Evolutionary conservation across 768 basidiomycete genomes (phyloP).

Genomic region (Fibroporia radiculosa): DNA sequence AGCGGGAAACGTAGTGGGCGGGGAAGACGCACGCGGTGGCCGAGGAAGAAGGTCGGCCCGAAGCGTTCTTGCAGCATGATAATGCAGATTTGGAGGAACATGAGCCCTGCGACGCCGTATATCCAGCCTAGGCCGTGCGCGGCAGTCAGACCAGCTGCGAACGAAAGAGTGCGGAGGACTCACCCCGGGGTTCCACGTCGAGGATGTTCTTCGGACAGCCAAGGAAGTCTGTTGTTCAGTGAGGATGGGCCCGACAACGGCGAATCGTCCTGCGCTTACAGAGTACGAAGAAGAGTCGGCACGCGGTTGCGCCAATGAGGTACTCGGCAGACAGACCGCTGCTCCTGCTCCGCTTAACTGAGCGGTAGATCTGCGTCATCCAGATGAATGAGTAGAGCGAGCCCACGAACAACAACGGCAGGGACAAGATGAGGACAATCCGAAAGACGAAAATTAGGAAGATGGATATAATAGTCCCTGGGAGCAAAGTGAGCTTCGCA

Average conservation of each 20-base stretch:
- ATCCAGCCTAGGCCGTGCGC: slow-evolving; percentile 46
- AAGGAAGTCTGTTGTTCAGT: slow-evolving; percentile 56
- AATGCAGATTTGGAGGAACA: slow-evolving; percentile 53
- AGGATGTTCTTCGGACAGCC: slow-evolving; percentile 81
- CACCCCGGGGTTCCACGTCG: slow-evolving; percentile 69
- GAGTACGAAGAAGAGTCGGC: slow-evolving; percentile 60
- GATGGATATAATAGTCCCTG: slow-evolving; percentile 63
- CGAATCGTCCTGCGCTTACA: slow-evolving; percentile 46
- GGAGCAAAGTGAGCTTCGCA: background rate
- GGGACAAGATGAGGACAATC: slow-evolving; percentile 57
- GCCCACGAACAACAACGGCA: slow-evolving; percentile 59
- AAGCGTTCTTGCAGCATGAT: slow-evolving; percentile 67
- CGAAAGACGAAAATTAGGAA: slow-evolving; percentile 69
- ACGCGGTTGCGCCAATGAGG: slow-evolving; percentile 66
- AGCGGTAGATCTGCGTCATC: slow-evolving; percentile 79
- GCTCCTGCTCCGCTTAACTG: slow-evolving; percentile 59
- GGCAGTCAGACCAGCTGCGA: background rate
- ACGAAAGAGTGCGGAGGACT: slow-evolving; percentile 18
- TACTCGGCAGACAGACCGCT: slow-evolving; percentile 67
- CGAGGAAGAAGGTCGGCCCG: slow-evolving; percentile 82
- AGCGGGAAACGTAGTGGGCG: slow-evolving; percentile 3
- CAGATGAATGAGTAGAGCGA: slow-evolving; percentile 74
- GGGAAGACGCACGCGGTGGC: slow-evolving; percentile 43
- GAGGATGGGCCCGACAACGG: background rate
- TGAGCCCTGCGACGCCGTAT: slow-evolving; percentile 48